Base-by-base conservation (phyloP, 2,329 filamentous ascomycete species). In the Claviceps quebecensis region DNA sequence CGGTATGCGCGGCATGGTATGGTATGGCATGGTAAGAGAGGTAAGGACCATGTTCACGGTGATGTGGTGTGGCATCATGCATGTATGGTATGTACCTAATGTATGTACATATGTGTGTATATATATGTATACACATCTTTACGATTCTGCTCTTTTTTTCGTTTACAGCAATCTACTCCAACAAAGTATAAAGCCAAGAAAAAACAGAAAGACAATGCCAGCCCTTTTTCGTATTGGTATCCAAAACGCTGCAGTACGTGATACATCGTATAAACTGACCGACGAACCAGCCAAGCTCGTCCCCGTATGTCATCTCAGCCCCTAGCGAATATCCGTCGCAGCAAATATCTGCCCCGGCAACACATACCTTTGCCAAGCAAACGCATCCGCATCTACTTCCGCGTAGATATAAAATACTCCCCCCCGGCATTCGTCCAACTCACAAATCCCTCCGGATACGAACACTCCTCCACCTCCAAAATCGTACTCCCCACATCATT, bases 351-450 rank as follows among this genome's bases (percentile, higher is more conserved):
- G 29, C 9, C 29, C 9, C 29, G 4, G 29, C 29, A 34, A 34
- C 29, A 34, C 29, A 34, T 34, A 34, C 29, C 29, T 34, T 34
- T 11, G 9, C 9, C 29, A 34, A 4, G 29, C 29, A 34, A 34
- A 34, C 59, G 55, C 57, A 62, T 13, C 7, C 13, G 14, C 19
- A 7, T 29, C 59, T 66, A 66, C 62, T 88, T 87, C 67, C 87
- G 87, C 13, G 79, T 89, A 52, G 91, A 89, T 63, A 97, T 86
- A 64, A 86, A 97, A 68, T 93, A 98, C 52, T 82, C 79, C 29
- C 91, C 91, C 26, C 83, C 83, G 49, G 83, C 80, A 57, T 86
- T 84, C 14, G 87, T 91, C 93, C 93, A 98, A 69, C 89, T 95
- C 56, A 98, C 93, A 63, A 87, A 93, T 13, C 73, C 75, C 60